A percentile compares a stretch with the other conserved stretches of the same genome.
Conservation (phyloP, 371 early-diverging fungal species). For the Lichtheimia ornata region DNA sequence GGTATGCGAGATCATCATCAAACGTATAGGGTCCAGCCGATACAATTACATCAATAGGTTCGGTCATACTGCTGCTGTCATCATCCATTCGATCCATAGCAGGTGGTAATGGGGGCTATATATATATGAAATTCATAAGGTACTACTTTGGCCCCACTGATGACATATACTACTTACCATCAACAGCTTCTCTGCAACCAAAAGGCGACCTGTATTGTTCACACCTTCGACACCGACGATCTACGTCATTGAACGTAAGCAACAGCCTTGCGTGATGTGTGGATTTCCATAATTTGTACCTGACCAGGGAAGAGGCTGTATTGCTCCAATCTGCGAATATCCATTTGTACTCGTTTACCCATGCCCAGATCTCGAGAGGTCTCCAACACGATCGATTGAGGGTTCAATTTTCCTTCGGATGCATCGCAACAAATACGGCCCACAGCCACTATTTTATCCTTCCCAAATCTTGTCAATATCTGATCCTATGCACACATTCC, state of each 20-base stretch:
- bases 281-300: conserved; percentile 39
- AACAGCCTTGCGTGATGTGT: neutral
- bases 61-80: conserved; percentile 6
- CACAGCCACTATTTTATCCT: conserved; percentile 38
- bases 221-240: conserved; percentile 46
- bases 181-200: conserved; percentile 21
- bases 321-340: conserved; percentile 51
- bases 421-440: conserved; percentile 81
- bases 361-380: conserved; percentile 71
- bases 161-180: conserved; percentile 10
- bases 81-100: conserved; percentile 4
- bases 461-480: neutral
- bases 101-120: conserved; percentile 38
- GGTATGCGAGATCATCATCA: conserved; percentile 72
- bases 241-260: conserved; percentile 9
- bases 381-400: conserved; percentile 75
- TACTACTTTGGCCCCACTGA: neutral
- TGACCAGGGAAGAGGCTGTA: conserved; percentile 79
- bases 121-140: conserved; percentile 5
- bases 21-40: conserved; percentile 89
- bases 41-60: conserved; percentile 66
- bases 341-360: conserved; percentile 70
- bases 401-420: conserved; percentile 64
- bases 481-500: neutral
- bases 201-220: conserved; percentile 31